Percentiles rank a stretch among this genome's conserved stretches.
Evolutionary conservation across 2,329 filamentous ascomycete genomes (phyloP).

Genomic region (Sporothrix inflata): DNA sequence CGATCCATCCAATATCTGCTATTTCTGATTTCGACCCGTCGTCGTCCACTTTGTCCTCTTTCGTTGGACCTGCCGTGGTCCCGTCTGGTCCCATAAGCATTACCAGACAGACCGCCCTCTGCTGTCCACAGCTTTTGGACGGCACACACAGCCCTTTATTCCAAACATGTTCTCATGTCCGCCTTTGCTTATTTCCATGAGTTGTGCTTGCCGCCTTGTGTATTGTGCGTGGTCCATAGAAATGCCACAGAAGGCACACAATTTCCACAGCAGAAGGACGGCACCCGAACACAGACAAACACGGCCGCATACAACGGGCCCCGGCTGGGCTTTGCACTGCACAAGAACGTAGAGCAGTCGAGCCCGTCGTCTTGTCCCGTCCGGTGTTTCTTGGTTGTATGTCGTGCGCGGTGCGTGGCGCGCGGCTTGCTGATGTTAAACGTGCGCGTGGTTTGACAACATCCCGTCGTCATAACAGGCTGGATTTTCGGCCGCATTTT

Average conservation of each 20-base stretch:
- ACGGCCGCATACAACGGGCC: conserved; percentile 1
- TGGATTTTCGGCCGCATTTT: no score
- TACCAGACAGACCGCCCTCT: not conserved
- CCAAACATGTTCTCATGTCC: not conserved
- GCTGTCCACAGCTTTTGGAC: not conserved
- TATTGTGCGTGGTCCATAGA: not conserved
- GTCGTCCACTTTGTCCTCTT: not conserved
- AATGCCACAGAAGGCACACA: not conserved
- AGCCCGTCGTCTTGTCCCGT: not conserved
- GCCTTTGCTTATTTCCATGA: not conserved
- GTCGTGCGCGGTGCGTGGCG: not conserved
- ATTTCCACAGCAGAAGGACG: not conserved
- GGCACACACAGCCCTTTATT: conserved; percentile 8
- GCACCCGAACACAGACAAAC: not conserved
- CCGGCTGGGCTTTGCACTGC: not conserved
- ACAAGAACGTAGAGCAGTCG: not conserved
- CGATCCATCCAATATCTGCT: not conserved
- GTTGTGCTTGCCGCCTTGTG: not conserved
- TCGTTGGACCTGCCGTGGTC: not conserved
- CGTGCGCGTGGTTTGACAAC: no score
- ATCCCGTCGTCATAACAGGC: no score
- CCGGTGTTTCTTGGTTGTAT: not conserved
- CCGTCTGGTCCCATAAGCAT: not conserved
- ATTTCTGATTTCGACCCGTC: not conserved
- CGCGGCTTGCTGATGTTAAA: not conserved